Conservation (phyloP, 164 flowering plant genomes). For the Stephania cephalantha region DNA sequence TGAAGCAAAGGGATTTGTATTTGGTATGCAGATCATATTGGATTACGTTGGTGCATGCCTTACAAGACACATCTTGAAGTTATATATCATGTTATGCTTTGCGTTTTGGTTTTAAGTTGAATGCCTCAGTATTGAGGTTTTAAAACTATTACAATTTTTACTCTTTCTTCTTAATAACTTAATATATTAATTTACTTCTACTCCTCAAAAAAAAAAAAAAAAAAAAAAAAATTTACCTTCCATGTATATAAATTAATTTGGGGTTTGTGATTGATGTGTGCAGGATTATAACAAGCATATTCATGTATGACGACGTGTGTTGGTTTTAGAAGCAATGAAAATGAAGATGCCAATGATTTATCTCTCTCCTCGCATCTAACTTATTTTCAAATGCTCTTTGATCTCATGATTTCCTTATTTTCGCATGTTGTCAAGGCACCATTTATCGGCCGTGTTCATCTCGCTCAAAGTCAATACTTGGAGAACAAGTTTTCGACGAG, state of each 20-base stretch:
- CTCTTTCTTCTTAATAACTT: no score
- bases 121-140: no score
- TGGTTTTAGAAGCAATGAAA: constrained; percentile 97
- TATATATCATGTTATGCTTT: no score
- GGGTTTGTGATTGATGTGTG: constrained; percentile 7
- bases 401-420: constrained; percentile 10
- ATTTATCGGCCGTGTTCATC: constrained; percentile 50
- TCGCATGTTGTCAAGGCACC: constrained; percentile 90
- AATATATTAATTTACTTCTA: no score
- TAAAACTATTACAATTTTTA: no score
- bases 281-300: constrained; percentile 63
- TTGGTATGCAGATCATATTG: no score
- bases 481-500: constrained; percentile 85
- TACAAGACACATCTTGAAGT: no score
- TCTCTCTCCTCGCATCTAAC: constrained; percentile 5
- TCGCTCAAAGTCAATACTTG: constrained; percentile 51
- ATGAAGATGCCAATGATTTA: constrained; percentile 72
- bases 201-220: no score
- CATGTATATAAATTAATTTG: not conserved
- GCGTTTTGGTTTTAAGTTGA: no score
- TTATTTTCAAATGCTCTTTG: not conserved
- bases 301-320: constrained; percentile 71
- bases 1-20: no score
- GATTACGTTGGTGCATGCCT: no score
- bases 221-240: no score